Percentiles rank a stretch among this genome's conserved stretches.
These are phyloP conservation scores for Saturnispora kantuleensis DNA, from an alignment of 805 yeast genomes.

Conservation along the genomic window DNA sequence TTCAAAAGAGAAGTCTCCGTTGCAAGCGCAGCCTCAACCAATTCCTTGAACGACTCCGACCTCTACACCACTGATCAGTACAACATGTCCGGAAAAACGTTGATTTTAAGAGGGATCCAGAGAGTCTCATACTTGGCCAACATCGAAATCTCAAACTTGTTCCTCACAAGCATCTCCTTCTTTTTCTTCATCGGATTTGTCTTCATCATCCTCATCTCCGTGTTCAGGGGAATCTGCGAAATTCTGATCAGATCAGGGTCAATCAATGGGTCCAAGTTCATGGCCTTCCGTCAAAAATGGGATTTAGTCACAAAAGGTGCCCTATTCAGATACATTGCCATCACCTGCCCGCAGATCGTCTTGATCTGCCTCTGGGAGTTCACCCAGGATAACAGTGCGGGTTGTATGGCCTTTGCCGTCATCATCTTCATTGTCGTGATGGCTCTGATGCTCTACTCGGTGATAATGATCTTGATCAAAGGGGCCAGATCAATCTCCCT, in stretches of 20 bases:
- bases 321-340: constrained; percentile 67
- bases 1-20: constrained; percentile 31
- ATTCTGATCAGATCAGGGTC: constrained; percentile 46
- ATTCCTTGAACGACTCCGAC: constrained; percentile 38
- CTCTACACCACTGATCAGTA: constrained; percentile 69
- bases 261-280: constrained; percentile 55
- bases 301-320: constrained; percentile 78
- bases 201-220: constrained; percentile 42
- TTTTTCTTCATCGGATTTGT: constrained; percentile 68
- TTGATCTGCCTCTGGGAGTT: constrained; percentile 85
- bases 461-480: constrained; percentile 57
- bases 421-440: constrained; percentile 51
- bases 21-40: constrained; percentile 32
- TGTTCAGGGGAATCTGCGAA: constrained; percentile 64
- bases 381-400: constrained; percentile 73
- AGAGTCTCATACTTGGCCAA: constrained; percentile 79
- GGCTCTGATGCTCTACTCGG: constrained; percentile 60
- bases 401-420: constrained; percentile 70
- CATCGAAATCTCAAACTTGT: constrained; percentile 79
- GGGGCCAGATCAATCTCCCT: constrained; percentile 64
- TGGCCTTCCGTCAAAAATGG: constrained; percentile 79
- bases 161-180: constrained; percentile 78
- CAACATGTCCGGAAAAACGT: constrained; percentile 52
- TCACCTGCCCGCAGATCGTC: constrained; percentile 82
- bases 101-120: constrained; percentile 83